These are phyloP conservation scores for Xylaria sp. DNA, from an alignment of 2,329 filamentous ascomycete genomes.

Conservation along the genomic window DNA sequence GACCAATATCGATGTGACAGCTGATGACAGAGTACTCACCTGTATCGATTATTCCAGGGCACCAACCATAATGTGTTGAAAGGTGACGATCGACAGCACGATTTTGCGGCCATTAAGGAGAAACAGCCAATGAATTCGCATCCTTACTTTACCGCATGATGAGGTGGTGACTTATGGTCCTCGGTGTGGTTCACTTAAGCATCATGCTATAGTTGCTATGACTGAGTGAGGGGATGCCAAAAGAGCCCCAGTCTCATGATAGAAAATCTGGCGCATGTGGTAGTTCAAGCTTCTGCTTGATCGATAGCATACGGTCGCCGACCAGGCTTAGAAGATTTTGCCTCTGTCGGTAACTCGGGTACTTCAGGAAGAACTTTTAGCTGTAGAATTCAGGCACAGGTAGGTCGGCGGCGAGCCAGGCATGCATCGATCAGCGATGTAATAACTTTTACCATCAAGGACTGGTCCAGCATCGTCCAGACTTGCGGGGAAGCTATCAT, in stretches of 20 bases:
- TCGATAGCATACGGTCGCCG: not conserved
- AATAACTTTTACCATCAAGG: slow-evolving; percentile 25
- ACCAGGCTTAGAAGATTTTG: not conserved
- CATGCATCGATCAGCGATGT: slow-evolving; percentile 2
- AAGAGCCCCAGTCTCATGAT: not conserved
- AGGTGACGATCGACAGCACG: not conserved
- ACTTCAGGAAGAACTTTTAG: not conserved
- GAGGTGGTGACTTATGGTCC: slow-evolving; percentile 32
- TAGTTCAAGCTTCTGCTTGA: not conserved
- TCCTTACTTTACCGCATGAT: slow-evolving; percentile 16
- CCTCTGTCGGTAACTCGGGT: not conserved
- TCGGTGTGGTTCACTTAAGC: slow-evolving; percentile 19
- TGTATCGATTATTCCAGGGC: not conserved
- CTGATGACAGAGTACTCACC: not conserved
- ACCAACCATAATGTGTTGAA: not conserved
- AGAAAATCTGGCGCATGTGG: not conserved
- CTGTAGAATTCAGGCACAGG: not conserved
- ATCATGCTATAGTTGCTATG: slow-evolving; percentile 7
- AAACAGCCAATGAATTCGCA: slow-evolving; percentile 12
- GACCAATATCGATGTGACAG: not conserved
- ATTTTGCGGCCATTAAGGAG: slow-evolving; percentile 13
- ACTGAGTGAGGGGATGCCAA: not conserved
- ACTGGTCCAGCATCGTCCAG: slow-evolving; percentile 26
- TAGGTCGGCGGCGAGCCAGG: not conserved
- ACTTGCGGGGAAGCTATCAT: slow-evolving; percentile 7